Base-by-base conservation (phyloP, 192 early-diverging fungal genomes). In the Umbelopsis isabellina region DNA sequence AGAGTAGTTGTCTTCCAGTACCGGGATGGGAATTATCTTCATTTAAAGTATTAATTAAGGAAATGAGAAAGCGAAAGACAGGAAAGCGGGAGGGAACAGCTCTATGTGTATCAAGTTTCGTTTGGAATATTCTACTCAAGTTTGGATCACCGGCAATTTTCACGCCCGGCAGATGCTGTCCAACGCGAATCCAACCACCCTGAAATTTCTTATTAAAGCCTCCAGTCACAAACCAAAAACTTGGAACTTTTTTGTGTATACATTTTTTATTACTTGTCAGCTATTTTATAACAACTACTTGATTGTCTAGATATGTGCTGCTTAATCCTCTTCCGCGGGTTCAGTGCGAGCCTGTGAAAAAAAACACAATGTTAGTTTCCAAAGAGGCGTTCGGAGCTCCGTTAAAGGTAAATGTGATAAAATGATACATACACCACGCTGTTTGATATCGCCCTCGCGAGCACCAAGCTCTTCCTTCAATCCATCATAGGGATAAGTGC, bases 1-100 rank as follows among this genome's bases (percentile, higher is more conserved):
- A 4, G 91, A 85, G 75, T 95, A 97, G 75, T 97, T 97, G 82
- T 97, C 93, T 58, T 86, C 83, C 48, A 94, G 88, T 37, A 84
- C 82, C 47, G 80, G 83, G 47, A 92, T 83, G 23, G 89, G 86
- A 49, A 85, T 86, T 23, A 92, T 80, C 35, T 83, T 82, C 88
- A 91, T 86, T 49, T 46, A 27, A 20, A 49, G 6, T 10, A 41
- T 52, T 33, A 52, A 68, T 46, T n/a, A 50, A 30, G n/a, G 45
- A 55, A 50, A 53, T 65, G 12, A 35, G 41, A 35, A 35, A 33
- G 23, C 33, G 45, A 66, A 21, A 53, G 65, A 21, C 41, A 69
- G 44, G 44, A 75, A 67, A 70, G 37, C 55, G 55, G 55, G 27
- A 61, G 55, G 27, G 13, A 61, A 61, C 33, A 16, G 12, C 55